Percentiles rank a stretch among this genome's conserved stretches.
phyloP scores from a whole-genome alignment of 73 alveolate species.

The Symbiodinium natans region DNA sequence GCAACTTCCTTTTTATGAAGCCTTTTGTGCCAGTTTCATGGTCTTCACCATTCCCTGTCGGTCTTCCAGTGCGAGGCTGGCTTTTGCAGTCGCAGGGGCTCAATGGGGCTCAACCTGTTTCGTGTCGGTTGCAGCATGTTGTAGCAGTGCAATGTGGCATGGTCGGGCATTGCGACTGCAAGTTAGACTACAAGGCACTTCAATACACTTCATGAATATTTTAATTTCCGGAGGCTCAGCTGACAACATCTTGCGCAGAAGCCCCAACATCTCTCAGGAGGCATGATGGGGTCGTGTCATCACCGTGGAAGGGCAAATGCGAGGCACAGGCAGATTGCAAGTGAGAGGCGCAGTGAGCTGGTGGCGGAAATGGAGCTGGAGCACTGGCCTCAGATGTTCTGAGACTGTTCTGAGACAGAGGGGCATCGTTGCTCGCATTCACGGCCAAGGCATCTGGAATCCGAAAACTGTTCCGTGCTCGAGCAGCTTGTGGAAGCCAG shows the following conservation, averaged over 20 bases:
- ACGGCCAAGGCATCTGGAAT: not conserved
- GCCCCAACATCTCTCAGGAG: not conserved
- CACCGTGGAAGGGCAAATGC: too few species aligned
- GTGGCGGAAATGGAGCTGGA: not conserved
- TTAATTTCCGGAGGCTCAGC: constrained; percentile 4
- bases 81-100: too few species aligned
- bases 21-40: constrained; percentile 6
- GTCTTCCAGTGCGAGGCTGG: constrained; percentile 17
- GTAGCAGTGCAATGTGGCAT: too few species aligned
- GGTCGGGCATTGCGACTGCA: too few species aligned
- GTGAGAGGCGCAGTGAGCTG: not conserved
- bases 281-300: too few species aligned
- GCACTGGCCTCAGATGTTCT: not conserved
- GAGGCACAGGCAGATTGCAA: too few species aligned
- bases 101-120: too few species aligned
- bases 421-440: not conserved
- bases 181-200: too few species aligned
- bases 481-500: constrained; percentile 2
- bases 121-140: too few species aligned
- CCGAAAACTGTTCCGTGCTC: constrained; percentile 19
- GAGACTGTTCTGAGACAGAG: not conserved
- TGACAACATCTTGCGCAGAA: not conserved
- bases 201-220: too few species aligned
- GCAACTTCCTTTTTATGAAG: too few species aligned
- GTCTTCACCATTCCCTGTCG: constrained; percentile 4